These are phyloP conservation scores for Ascochyta rabiei DNA, from an alignment of 2,329 filamentous ascomycete genomes.

Conservation along the genomic window DNA sequence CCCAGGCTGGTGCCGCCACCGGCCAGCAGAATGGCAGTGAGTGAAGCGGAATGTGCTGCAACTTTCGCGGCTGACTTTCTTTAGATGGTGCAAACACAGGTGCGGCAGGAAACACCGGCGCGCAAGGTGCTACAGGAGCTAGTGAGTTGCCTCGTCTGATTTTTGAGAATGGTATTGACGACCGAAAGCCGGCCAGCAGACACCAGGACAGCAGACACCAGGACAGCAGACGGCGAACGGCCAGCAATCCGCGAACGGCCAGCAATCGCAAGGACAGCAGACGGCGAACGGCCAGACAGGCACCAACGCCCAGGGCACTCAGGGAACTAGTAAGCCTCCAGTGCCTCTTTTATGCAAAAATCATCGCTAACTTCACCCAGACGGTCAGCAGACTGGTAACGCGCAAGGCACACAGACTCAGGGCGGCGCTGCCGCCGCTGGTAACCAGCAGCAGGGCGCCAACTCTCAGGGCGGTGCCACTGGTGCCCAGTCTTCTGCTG, in stretches of 20 bases:
- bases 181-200: neutral
- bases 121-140: too few species aligned
- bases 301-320: slow-evolving; percentile 1
- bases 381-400: slow-evolving; percentile 7
- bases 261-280: neutral
- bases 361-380: neutral
- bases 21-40: neutral
- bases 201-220: too few species aligned
- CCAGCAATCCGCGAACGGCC: neutral
- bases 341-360: too few species aligned
- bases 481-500: too few species aligned
- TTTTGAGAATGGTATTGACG: too few species aligned
- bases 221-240: neutral
- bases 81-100: too few species aligned
- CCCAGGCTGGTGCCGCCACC: neutral
- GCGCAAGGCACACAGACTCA: neutral
- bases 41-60: too few species aligned
- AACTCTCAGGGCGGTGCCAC: neutral
- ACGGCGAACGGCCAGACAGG: neutral
- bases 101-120: too few species aligned
- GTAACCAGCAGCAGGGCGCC: neutral
- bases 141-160: too few species aligned
- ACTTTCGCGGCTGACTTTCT: too few species aligned
- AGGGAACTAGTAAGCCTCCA: slow-evolving; percentile 6
- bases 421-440: neutral